Conservation (phyloP, 768 basidiomycete species). For the Suillus decipiens region DNA sequence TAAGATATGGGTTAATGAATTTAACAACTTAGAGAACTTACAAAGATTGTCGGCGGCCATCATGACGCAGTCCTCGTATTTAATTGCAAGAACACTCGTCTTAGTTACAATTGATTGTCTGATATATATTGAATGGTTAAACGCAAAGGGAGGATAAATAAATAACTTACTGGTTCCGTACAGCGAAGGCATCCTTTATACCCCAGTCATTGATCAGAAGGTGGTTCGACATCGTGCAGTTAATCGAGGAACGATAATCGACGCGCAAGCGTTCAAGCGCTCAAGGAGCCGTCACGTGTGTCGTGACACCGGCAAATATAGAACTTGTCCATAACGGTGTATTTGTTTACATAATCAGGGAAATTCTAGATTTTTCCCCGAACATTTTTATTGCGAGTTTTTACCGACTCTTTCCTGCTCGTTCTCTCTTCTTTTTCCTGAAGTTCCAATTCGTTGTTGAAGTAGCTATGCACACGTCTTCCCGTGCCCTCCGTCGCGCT, state of each 20-base stretch:
- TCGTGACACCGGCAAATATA: too few species aligned
- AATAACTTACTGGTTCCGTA: constrained; percentile 65
- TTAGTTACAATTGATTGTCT: constrained; percentile 96
- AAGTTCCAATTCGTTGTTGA: constrained; percentile 15
- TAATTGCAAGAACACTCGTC: constrained; percentile 90
- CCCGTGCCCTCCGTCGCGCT: constrained; percentile 68
- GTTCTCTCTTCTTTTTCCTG: constrained; percentile 16
- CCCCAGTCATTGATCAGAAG: constrained; percentile 12
- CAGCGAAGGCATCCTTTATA: constrained; percentile 56
- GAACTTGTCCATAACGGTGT: neutral
- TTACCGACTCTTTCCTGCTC: constrained; percentile 10
- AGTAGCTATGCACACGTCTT: constrained; percentile 66
- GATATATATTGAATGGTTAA: neutral
- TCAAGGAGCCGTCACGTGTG: too few species aligned
- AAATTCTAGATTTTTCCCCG: constrained; percentile 34
- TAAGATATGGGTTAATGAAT: neutral
- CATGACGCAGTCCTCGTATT: constrained; percentile 97
- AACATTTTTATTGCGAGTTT: constrained; percentile 28
- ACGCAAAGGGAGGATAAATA: neutral
- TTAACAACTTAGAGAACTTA: constrained; percentile 35
- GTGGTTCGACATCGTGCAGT: too few species aligned
- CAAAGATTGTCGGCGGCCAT: constrained; percentile 98
- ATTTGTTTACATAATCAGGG: neutral
- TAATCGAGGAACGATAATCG: too few species aligned
- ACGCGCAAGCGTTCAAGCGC: too few species aligned